phyloP scores from a whole-genome alignment of 345 rosid species.

The Xanthoceras sorbifolium region DNA sequence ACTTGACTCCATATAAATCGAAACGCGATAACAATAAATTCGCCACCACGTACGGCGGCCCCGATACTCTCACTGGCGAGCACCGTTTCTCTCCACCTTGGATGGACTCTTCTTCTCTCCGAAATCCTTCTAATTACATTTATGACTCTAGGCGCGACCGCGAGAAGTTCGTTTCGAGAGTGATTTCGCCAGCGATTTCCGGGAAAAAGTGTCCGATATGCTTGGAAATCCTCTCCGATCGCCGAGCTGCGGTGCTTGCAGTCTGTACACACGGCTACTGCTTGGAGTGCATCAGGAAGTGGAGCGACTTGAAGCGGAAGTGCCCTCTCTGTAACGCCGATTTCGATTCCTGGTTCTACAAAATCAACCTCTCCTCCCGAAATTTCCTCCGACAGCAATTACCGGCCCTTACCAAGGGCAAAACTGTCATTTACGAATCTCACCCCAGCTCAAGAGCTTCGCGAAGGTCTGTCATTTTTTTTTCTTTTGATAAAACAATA shows the following conservation, averaged over 20 bases:
- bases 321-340: constrained; percentile 76
- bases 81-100: background rate
- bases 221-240: constrained; percentile 40
- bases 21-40: no score
- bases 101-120: constrained; percentile 18
- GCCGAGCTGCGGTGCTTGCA: constrained; percentile 51
- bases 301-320: constrained; percentile 66
- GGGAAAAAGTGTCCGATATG: constrained; percentile 67
- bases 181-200: constrained; percentile 40
- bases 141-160: constrained; percentile 10
- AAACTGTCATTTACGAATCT: constrained; percentile 5
- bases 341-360: constrained; percentile 60
- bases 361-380: constrained; percentile 35
- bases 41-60: background rate
- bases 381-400: constrained; percentile 41
- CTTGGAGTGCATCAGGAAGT: constrained; percentile 48
- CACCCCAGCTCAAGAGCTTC: constrained; percentile 11
- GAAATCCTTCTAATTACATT: background rate
- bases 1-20: no score
- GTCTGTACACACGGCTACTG: constrained; percentile 68
- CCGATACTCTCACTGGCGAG: background rate
- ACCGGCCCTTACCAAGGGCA: constrained; percentile 28
- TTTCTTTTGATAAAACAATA: background rate
- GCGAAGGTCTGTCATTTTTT: constrained; percentile 39
- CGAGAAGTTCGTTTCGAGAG: constrained; percentile 36